Evolutionary conservation across 208 protist species (phyloP).

Genomic region (Tetramitus jugosus): DNA sequence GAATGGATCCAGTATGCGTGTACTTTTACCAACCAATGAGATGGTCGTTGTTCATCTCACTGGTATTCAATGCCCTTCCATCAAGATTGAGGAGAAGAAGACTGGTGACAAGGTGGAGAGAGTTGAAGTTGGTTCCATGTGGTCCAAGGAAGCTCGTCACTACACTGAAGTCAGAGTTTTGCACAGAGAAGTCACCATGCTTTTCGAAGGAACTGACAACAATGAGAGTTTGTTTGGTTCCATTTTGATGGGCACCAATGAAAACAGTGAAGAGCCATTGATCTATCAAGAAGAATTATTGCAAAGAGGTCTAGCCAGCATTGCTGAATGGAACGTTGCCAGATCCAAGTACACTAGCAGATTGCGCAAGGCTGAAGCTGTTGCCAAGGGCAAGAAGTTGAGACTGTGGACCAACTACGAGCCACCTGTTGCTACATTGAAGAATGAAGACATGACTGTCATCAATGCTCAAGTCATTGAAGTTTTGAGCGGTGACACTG

Average conservation of each 20-base stretch:
- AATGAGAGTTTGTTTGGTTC: conserved; percentile 26
- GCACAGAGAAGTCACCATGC: conserved; percentile 45
- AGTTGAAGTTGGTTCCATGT: conserved; percentile 41
- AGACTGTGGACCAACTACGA: conserved; percentile 39
- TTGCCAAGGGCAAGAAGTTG: conserved; percentile 32
- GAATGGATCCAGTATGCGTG: conserved; percentile 33
- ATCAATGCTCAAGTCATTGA: conserved; percentile 36
- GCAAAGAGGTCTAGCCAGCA: conserved; percentile 38
- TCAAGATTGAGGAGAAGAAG: not conserved
- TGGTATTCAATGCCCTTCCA: not conserved
- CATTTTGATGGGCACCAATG: not conserved
- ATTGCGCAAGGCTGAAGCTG: conserved; percentile 36
- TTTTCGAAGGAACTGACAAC: conserved; percentile 34
- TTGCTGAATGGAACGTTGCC: conserved; percentile 44
- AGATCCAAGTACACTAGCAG: conserved; percentile 19
- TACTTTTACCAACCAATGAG: conserved; percentile 32
- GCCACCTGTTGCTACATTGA: not conserved
- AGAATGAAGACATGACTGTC: not conserved
- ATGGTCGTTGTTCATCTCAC: conserved; percentile 16
- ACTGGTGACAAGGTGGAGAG: conserved; percentile 17
- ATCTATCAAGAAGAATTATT: conserved; percentile 34
- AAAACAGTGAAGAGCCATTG: not conserved
- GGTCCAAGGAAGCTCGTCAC: conserved; percentile 42
- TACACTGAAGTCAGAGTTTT: conserved; percentile 53
- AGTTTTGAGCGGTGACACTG: conserved; percentile 46